Evolutionary conservation across 1,284 basidiomycete genomes (phyloP), one percentile per base, ranked within the genome.

Genomic region (Malassezia nana): DNA sequence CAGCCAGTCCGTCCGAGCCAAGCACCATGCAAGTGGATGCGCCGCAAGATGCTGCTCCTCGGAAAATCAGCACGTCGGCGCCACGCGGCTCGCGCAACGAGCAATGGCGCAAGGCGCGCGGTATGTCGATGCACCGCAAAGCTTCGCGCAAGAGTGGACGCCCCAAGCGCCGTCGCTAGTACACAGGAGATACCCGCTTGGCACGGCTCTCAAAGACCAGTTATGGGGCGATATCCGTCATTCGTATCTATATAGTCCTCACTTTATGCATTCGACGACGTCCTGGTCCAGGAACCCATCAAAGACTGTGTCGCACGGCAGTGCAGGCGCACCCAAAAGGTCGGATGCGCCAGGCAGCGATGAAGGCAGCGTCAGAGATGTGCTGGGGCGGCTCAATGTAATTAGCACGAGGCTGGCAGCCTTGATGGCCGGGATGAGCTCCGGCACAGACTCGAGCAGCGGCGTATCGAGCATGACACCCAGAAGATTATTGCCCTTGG

Each of bases 391-490:
- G 41, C 43, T 48, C n/a, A 67, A 63, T 1, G 68, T 67, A 41
- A 73, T 72, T 47, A 72, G 52, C 38, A 74, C 41, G 39, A 74
- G 50, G 1, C 69, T 66, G 0, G 65, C 64, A 0, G 66, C 66
- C 50, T 71, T 70, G 46, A 74, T 63, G 31, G 63, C 65, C 25
- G 64, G 60, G 30, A 74, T 57, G 28, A 74, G 54, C 32, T 65
- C 58, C 4, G 65, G 65, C 6, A 72, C 69, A 5, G 57, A 54
- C 24, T 65, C 62, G 75, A 96, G 76, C 57, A 94, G 79, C 35
- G 84, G 82, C n/a, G 86, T 85, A 74, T 95, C 87, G 46, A 94
- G 81, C 72, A 94, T 84, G 46, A 99, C 80, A 53, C 94, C 94
- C 55, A 99, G 78, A 32, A 99, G 77, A 75, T 98, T 98, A 76